Evolutionary conservation across 176 grass and related monocot genomes (phyloP).

Genomic region (Tuctoria greenei): DNA sequence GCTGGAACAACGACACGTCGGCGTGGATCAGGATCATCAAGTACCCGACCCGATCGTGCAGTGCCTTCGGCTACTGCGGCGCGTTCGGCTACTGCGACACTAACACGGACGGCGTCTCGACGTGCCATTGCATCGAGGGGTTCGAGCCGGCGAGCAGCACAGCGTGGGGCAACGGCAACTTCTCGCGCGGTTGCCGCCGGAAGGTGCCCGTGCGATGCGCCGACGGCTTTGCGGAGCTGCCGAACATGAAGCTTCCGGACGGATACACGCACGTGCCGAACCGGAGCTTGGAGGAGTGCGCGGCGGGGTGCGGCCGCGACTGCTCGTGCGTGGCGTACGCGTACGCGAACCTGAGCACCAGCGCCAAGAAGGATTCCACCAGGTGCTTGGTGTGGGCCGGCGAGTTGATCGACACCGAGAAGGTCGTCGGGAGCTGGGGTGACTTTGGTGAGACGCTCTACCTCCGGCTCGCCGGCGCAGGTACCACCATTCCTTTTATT

Average conservation of each 20-base stretch:
- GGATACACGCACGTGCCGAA: not conserved
- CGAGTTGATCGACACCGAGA: not conserved
- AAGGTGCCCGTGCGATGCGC: not conserved
- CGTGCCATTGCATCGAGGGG: not conserved
- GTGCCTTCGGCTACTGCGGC: not conserved
- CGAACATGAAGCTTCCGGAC: not conserved
- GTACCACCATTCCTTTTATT: too few species aligned
- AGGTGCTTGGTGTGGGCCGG: not conserved
- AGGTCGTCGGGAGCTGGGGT: not conserved
- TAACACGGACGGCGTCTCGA: not conserved
- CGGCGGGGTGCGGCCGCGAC: conserved; percentile 36
- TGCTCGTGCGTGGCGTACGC: conserved; percentile 60
- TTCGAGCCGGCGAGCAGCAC: not conserved
- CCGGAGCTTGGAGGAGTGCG: conserved; percentile 24
- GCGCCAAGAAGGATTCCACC: not conserved
- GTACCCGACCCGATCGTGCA: not conserved
- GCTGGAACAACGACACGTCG: not conserved
- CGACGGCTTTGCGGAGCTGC: not conserved
- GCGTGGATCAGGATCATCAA: not conserved
- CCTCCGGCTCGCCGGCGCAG: not conserved
- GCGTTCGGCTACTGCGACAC: not conserved
- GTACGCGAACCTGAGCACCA: not conserved
- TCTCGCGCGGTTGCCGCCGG: not conserved
- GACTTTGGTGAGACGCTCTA: not conserved
- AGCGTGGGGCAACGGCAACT: not conserved